Conservation (phyloP, 1,139 yeast genomes). For the Blastobotrys niveus region DNA sequence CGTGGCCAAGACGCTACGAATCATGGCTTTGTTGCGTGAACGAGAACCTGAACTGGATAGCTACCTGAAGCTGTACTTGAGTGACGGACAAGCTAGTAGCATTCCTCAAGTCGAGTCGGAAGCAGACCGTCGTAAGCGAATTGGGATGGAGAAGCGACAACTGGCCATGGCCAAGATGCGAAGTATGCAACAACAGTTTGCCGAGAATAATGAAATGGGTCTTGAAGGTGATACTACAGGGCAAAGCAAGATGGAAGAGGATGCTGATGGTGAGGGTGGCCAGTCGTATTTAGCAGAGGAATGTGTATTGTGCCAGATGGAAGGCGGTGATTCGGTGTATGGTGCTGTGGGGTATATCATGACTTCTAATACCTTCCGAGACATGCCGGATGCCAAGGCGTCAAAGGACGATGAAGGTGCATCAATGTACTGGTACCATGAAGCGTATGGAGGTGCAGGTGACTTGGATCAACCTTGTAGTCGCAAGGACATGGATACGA, state of each 20-base stretch:
- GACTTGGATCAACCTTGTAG: conserved; percentile 42
- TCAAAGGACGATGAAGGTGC: too few species aligned
- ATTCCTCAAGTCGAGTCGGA: conserved; percentile 36
- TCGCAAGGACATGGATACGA: conserved; percentile 32
- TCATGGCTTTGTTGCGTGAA: conserved; percentile 17
- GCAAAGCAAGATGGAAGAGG: conserved; percentile 22
- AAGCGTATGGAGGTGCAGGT: conserved; percentile 51
- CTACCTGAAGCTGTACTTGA: conserved; percentile 4
- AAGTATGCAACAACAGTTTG: conserved; percentile 68
- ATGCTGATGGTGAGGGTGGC: conserved; percentile 30
- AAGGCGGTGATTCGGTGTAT: conserved; percentile 63
- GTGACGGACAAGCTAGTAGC: conserved; percentile 5
- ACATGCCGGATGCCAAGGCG: conserved; percentile 56
- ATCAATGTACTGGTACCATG: conserved; percentile 70
- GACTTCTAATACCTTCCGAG: conserved; percentile 55
- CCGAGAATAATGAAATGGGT: conserved; percentile 41
- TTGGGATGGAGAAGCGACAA: conserved; percentile 68
- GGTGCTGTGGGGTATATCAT: conserved; percentile 64
- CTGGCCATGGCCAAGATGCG: conserved; percentile 67
- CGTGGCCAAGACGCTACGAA: conserved; percentile 16
- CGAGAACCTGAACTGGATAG: conserved; percentile 13
- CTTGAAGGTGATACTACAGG: conserved; percentile 25
- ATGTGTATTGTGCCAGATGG: conserved; percentile 87
- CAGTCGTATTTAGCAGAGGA: conserved; percentile 78
- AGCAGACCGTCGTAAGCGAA: conserved; percentile 53